These are phyloP conservation scores for Starmerella scarabaei DNA, from an alignment of 805 yeast genomes.

Conservation along the genomic window DNA sequence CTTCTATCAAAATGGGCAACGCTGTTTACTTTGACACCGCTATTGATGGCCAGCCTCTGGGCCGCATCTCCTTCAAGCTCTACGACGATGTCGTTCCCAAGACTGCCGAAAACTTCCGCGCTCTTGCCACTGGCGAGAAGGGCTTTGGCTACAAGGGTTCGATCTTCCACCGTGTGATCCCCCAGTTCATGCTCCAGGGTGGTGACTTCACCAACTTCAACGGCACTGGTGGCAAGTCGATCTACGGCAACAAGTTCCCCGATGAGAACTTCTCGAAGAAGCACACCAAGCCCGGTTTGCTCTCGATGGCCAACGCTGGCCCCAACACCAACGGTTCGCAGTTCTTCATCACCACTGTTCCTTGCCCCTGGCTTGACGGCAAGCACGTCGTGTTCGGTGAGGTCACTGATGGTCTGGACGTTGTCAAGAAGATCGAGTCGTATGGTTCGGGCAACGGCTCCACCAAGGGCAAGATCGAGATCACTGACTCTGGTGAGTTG, in stretches of 20 bases:
- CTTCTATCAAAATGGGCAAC: constrained; percentile 25
- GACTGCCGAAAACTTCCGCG: constrained; percentile 94
- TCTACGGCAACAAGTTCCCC: constrained; percentile 57
- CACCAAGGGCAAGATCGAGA: constrained; percentile 49
- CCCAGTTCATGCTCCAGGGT: constrained; percentile 94
- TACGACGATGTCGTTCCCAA: constrained; percentile 88
- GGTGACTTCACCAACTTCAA: constrained; percentile 77
- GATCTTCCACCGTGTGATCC: constrained; percentile 92
- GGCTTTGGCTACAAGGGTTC: constrained; percentile 82
- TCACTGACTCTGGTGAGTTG: constrained; percentile 53
- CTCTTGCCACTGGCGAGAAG: constrained; percentile 86
- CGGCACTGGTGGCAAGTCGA: constrained; percentile 86
- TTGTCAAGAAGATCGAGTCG: constrained; percentile 74
- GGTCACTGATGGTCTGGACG: constrained; percentile 69
- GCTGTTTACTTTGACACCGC: constrained; percentile 71
- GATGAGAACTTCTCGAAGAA: constrained; percentile 65
- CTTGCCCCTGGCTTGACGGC: constrained; percentile 82
- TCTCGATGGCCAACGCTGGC: constrained; percentile 97
- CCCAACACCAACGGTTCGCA: constrained; percentile 98
- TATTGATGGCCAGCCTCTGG: constrained; percentile 65
- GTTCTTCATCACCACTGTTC: constrained; percentile 87
- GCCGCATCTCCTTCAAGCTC: constrained; percentile 75
- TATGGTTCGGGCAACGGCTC: constrained; percentile 57
- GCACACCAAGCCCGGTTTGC: constrained; percentile 69
- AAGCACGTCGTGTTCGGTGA: constrained; percentile 94